These are phyloP conservation scores for Sclerotinia glacialis DNA, from an alignment of 2,329 filamentous ascomycete species.

Conservation along the genomic window DNA sequence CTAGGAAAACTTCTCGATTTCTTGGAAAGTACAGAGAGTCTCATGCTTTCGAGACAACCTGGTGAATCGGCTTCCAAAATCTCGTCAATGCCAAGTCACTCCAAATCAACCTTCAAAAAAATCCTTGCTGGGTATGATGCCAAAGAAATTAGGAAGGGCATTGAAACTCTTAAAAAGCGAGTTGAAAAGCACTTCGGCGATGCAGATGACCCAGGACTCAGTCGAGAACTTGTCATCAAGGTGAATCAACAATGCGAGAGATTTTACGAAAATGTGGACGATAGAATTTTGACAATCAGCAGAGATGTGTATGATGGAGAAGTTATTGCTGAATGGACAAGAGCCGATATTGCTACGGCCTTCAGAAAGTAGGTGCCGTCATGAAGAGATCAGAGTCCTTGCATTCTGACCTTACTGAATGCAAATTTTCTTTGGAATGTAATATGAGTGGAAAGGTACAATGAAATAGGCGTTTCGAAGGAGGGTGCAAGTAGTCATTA, in stretches of 20 bases:
- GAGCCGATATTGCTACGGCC: constrained; percentile 58
- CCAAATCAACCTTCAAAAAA: constrained; percentile 80
- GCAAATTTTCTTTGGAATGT: constrained; percentile 19
- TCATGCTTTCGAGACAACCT: constrained; percentile 56
- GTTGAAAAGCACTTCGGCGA: constrained; percentile 98
- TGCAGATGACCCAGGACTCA: constrained; percentile 64
- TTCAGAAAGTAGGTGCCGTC: constrained; percentile 43
- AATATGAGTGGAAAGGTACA: constrained; percentile 35
- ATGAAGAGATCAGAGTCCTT: not conserved
- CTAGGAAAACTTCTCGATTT: constrained; percentile 90
- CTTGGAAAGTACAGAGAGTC: constrained; percentile 79
- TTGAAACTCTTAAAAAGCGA: constrained; percentile 82
- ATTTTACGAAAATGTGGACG: constrained; percentile 61
- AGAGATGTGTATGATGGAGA: constrained; percentile 64
- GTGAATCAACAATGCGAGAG: constrained; percentile 60
- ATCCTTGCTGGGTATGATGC: constrained; percentile 74
- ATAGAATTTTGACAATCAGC: constrained; percentile 57
- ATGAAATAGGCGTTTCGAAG: constrained; percentile 51
- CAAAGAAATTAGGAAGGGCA: constrained; percentile 84
- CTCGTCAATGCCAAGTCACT: constrained; percentile 78
- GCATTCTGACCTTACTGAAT: constrained; percentile 7
- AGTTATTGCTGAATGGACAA: constrained; percentile 64
- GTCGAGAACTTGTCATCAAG: constrained; percentile 53
- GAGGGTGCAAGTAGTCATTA: constrained; percentile 36
- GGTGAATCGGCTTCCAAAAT: constrained; percentile 63